Evolutionary conservation across 2,329 filamentous ascomycete species (phyloP).

Genomic region (Alternaria hordeiaustralica): DNA sequence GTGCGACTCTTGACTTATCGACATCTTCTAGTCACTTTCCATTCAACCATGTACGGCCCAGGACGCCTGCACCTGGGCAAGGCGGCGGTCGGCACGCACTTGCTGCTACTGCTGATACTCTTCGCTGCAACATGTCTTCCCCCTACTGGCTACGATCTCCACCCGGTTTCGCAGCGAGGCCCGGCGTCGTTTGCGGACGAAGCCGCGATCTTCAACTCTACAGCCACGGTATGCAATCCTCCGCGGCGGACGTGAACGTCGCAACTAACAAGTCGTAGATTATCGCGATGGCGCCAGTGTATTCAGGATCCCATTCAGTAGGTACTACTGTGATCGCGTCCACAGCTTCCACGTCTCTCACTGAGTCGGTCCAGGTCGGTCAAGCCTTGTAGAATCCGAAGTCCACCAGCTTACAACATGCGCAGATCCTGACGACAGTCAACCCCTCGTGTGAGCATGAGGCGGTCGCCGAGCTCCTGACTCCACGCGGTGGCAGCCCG

Average conservation of each 20-base stretch:
- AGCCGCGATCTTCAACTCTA: neutral
- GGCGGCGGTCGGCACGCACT: neutral
- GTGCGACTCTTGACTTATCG: neutral
- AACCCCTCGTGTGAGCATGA: neutral
- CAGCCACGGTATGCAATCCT: neutral
- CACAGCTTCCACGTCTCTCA: neutral
- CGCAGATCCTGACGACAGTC: neutral
- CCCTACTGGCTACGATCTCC: neutral
- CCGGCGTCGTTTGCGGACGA: neutral
- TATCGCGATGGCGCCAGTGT: neutral
- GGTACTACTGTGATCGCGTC: neutral
- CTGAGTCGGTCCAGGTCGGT: neutral
- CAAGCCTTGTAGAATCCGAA: neutral
- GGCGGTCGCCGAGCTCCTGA: neutral
- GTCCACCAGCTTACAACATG: neutral
- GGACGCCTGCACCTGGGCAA: neutral
- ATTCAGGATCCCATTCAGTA: neutral
- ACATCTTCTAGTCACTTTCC: neutral
- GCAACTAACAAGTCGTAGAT: neutral
- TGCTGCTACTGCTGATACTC: neutral
- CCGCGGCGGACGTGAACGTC: neutral
- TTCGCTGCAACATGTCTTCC: neutral
- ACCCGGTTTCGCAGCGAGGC: neutral
- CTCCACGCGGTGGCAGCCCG: neutral
- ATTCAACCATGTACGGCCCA: neutral